Evolutionary conservation across 2,329 filamentous ascomycete genomes (phyloP), one percentile per base, ranked within the genome.

Genomic region (Exophiala viscosa): DNA sequence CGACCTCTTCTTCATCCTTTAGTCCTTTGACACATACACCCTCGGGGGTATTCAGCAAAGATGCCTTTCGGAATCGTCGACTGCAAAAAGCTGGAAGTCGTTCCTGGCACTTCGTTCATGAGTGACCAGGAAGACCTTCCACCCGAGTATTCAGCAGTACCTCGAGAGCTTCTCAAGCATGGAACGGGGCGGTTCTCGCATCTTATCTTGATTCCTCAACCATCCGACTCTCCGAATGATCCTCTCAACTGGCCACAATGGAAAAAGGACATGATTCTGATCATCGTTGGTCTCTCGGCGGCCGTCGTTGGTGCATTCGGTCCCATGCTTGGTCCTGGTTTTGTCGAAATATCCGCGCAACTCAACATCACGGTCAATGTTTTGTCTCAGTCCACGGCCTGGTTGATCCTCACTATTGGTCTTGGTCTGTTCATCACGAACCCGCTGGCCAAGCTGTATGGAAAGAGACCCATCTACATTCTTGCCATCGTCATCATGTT

Each of bases 291-390:
- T 31, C 67, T 78, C 42, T 70, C 71, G 0, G 74, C 76, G 1
- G 72, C 70, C 5, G 72, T 79, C 0, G 74, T 78, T 3, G 76
- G 76, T 32, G 76, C 76, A 1, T 79, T 76, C 54, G 76, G 76
- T 1, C 76, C 76, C 0, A 78, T 79, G 76, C 70, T 78, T 3
- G 72, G 70, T 1, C 75, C 76, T 2, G 75, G 76, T 2, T 77
- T 79, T 52, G 70, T 76, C 17, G 65, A 72, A 33, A 73, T 80
- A 35, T 67, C 76, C 0, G 55, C 48, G 7, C 35, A 58, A 43
- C 52, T 58, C 32, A 39, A 54, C 39, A 58, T 58, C 42, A 52
- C 64, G 1, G 65, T 60, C 23, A 48, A 56, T 11, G 34, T 51
- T 8, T n/a, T 58, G 18, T 51, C 58, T 10, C 52, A 55, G 35